These are phyloP conservation scores for Peronospora belbahrii DNA, from an alignment of 352 stramenopile genomes.

Conservation along the genomic window DNA sequence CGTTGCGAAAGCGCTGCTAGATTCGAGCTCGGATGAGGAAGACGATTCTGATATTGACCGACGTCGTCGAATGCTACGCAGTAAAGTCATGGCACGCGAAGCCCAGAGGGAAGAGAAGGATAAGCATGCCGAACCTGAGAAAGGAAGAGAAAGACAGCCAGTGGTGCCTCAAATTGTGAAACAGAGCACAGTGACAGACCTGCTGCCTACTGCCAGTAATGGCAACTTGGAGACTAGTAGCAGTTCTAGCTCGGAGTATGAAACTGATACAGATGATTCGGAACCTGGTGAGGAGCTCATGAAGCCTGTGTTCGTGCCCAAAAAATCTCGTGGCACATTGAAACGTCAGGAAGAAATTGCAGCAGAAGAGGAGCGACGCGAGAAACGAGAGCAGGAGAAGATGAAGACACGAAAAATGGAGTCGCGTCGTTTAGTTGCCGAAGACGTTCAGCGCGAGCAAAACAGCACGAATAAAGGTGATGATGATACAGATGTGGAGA, in stretches of 20 bases:
- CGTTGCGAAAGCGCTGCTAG: constrained; percentile 46
- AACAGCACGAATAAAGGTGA: constrained; percentile 33
- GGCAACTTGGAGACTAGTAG: constrained; percentile 35
- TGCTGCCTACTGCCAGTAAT: constrained; percentile 1
- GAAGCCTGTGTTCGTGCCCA: constrained; percentile 90
- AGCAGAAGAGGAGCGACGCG: constrained; percentile 56
- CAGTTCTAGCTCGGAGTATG: constrained; percentile 62
- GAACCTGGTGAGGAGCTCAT: constrained; percentile 67
- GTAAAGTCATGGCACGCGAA: constrained; percentile 33
- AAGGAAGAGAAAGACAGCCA: constrained; percentile 10
- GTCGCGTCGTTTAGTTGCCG: constrained; percentile 62
- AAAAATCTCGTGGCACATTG: constrained; percentile 81
- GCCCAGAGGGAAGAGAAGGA: constrained; percentile 1
- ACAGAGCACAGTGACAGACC: constrained; percentile 1
- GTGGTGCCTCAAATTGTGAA: constrained; percentile 37
- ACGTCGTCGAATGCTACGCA: constrained; percentile 51
- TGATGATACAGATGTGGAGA: constrained; percentile 71
- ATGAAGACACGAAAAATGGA: constrained; percentile 57
- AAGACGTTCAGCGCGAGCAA: constrained; percentile 67
- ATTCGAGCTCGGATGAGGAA: constrained; percentile 73
- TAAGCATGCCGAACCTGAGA: constrained; percentile 4
- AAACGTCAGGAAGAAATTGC: constrained; percentile 72
- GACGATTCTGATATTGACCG: constrained; percentile 58
- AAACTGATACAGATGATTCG: constrained; percentile 76
- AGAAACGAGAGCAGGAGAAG: constrained; percentile 51